These are phyloP conservation scores for Lodderomyces beijingensis DNA, from an alignment of 1,139 yeast species.

Conservation along the genomic window DNA sequence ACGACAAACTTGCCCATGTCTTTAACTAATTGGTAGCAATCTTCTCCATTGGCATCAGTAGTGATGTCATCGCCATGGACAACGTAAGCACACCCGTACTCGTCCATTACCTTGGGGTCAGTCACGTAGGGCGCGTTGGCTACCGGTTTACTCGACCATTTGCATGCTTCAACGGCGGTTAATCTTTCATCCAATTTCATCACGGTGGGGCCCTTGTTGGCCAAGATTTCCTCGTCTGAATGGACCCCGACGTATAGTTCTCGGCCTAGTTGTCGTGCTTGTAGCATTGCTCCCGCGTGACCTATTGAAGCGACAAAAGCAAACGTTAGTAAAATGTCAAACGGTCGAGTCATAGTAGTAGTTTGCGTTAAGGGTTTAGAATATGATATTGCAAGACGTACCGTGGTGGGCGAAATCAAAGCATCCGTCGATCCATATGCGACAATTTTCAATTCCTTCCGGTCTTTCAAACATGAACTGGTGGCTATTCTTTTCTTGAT, in stretches of 20 bases:
- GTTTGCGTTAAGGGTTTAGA: too few species aligned
- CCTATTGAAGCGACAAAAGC: conserved; percentile 27
- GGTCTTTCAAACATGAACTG: conserved; percentile 44
- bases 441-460: conserved; percentile 39
- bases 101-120: conserved; percentile 73
- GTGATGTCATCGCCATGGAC: conserved; percentile 98
- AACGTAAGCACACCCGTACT: conserved; percentile 73
- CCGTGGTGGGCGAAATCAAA: conserved; percentile 98
- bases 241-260: conserved; percentile 86
- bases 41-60: conserved; percentile 91
- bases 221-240: conserved; percentile 77
- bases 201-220: conserved; percentile 90
- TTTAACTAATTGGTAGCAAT: conserved; percentile 81
- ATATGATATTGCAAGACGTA: conserved; percentile 26
- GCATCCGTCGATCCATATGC: conserved; percentile 95
- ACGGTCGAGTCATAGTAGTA: too few species aligned
- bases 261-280: conserved; percentile 76
- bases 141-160: conserved; percentile 78
- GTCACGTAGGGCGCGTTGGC: conserved; percentile 94
- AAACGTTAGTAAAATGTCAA: conserved; percentile 3
- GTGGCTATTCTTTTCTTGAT: too few species aligned
- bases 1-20: conserved; percentile 82
- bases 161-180: conserved; percentile 81
- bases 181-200: conserved; percentile 79
- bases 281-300: conserved; percentile 94